These are phyloP conservation scores for Grigorovia transvaalensis DNA, from an alignment of 805 yeast species.

Conservation along the genomic window DNA sequence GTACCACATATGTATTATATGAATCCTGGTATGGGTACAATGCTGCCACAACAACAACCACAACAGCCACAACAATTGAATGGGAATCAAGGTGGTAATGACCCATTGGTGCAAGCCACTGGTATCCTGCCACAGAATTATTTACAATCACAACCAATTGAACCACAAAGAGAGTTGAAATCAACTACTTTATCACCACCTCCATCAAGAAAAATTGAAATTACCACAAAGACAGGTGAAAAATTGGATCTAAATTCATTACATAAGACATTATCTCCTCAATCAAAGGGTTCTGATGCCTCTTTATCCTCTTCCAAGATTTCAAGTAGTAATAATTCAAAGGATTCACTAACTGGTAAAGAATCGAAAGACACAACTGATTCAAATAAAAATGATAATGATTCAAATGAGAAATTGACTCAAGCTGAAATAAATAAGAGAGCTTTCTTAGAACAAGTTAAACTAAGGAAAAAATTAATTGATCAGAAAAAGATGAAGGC, in stretches of 20 bases:
- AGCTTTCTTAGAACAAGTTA: constrained; percentile 26
- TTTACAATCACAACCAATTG: constrained; percentile 1
- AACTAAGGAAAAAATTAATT: constrained; percentile 23
- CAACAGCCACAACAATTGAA: background rate
- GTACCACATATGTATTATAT: constrained; percentile 20
- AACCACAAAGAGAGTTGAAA: background rate
- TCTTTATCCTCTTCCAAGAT: background rate
- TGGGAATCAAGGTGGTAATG: background rate
- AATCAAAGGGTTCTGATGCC: background rate
- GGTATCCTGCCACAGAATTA: background rate
- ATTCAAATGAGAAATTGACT: constrained; percentile 7
- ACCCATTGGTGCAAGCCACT: constrained; percentile 1
- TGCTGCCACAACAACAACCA: constrained; percentile 11
- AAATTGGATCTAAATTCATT: constrained; percentile 21
- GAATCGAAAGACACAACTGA: constrained; percentile 1
- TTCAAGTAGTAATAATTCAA: background rate
- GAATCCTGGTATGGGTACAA: background rate
- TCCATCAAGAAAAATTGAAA: constrained; percentile 21
- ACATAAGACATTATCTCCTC: constrained; percentile 6
- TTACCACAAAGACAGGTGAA: constrained; percentile 28
- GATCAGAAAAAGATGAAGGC: constrained; percentile 17
- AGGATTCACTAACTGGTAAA: background rate
- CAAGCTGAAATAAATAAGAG: constrained; percentile 24
- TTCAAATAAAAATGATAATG: background rate
- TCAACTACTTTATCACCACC: constrained; percentile 6